Conservation (phyloP, 352 stramenopile species). For the Halophytophthora polymorphica region DNA sequence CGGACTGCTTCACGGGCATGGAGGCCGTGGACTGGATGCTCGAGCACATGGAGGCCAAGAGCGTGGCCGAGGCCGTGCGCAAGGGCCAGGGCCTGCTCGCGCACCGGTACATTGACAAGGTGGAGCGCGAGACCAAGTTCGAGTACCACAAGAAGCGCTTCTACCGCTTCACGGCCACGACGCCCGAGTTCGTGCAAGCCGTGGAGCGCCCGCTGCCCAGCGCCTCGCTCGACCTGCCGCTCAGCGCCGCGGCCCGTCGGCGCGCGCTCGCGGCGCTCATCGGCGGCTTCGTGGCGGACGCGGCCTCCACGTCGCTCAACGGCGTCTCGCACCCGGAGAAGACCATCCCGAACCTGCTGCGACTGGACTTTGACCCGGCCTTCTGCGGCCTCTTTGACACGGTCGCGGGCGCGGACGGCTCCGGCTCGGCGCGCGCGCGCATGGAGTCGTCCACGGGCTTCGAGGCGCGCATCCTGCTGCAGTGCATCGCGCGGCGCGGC, state of each 20-base stretch:
- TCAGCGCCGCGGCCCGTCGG: constrained; percentile 54
- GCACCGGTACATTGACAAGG: constrained; percentile 73
- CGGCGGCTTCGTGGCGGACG: constrained; percentile 74
- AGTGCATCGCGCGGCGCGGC: constrained; percentile 66
- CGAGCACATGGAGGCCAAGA: constrained; percentile 82
- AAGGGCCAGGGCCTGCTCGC: constrained; percentile 71
- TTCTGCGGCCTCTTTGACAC: constrained; percentile 71
- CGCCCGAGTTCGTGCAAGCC: constrained; percentile 65
- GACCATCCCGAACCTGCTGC: constrained; percentile 71
- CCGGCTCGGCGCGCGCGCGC: constrained; percentile 21
- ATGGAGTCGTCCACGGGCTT: constrained; percentile 82
- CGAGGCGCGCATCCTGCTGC: constrained; percentile 69
- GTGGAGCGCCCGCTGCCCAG: constrained; percentile 39
- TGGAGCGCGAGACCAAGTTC: constrained; percentile 82
- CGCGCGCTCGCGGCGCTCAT: constrained; percentile 66
- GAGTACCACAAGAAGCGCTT: constrained; percentile 83
- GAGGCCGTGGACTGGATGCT: constrained; percentile 86
- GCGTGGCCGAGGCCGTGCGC: constrained; percentile 72
- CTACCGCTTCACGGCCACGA: constrained; percentile 76
- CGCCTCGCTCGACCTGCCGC: constrained; percentile 60
- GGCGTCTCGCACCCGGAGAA: constrained; percentile 76
- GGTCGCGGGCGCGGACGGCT: constrained; percentile 30
- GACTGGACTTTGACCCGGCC: constrained; percentile 70
- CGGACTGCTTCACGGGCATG: constrained; percentile 83
- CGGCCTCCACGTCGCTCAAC: constrained; percentile 74